Percentiles rank a stretch among this genome's conserved stretches.
These are phyloP conservation scores for Metarhizium sp. DNA, from an alignment of 2,329 filamentous ascomycete species.

Conservation along the genomic window DNA sequence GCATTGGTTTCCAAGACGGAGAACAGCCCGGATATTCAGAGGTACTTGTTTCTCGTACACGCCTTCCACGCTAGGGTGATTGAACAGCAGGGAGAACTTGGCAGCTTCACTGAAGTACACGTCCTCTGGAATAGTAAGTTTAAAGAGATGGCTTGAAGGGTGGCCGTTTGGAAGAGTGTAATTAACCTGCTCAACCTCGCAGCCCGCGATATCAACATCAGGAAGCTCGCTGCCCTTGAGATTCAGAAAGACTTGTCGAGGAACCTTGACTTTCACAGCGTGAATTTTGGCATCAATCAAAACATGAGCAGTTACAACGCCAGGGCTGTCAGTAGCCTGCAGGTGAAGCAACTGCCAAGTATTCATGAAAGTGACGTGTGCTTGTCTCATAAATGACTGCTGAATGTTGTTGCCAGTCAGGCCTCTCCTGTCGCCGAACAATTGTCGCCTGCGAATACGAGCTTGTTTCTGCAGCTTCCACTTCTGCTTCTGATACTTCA, in stretches of 20 bases:
- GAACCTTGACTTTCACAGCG: constrained; percentile 77
- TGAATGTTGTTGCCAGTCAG: constrained; percentile 44
- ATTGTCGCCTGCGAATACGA: constrained; percentile 71
- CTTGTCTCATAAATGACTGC: constrained; percentile 78
- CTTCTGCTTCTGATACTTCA: constrained; percentile 95
- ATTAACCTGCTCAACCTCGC: constrained; percentile 84
- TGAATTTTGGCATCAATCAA: constrained; percentile 92
- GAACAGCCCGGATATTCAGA: constrained; percentile 73
- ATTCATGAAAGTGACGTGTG: constrained; percentile 78
- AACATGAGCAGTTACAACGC: constrained; percentile 80
- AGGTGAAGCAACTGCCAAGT: constrained; percentile 95
- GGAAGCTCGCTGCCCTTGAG: constrained; percentile 80
- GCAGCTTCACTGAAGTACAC: constrained; percentile 77
- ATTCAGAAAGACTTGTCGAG: constrained; percentile 84
- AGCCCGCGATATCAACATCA: constrained; percentile 77
- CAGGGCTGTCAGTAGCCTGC: constrained; percentile 70
- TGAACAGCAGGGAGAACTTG: constrained; percentile 75
- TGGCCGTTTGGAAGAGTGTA: constrained; percentile 93
- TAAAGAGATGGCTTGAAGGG: constrained; percentile 87
- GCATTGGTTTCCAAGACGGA: constrained; percentile 84
- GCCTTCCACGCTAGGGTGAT: constrained; percentile 89
- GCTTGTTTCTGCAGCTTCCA: constrained; percentile 98
- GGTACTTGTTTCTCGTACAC: constrained; percentile 95
- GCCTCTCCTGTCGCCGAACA: constrained; percentile 78
- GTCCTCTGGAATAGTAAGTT: constrained; percentile 81